Evolutionary conservation across 1,139 yeast species (phyloP), one percentile per base, ranked within the genome.

Genomic region (Lodderomyces metapsilosis): DNA sequence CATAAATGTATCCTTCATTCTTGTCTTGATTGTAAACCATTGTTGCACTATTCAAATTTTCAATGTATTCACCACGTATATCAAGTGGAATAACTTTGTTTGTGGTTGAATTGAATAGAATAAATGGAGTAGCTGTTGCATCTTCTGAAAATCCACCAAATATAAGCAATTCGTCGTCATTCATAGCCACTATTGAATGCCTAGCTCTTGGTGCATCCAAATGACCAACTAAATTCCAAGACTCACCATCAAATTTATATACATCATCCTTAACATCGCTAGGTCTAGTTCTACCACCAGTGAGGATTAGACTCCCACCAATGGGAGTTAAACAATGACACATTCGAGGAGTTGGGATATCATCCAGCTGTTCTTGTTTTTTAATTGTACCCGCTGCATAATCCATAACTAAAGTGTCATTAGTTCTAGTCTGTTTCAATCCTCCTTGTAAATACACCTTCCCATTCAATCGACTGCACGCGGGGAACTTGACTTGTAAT

Each of bases 211-310:
- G 61, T 1, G 52, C 49, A 0, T 78, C 76, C 28, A 84, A 47
- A 17, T 66, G 58, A 3, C 43, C 66, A 37, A 68, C 36, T 39
- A 50, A 41, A 2, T 38, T 36, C 84, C 85, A 76, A 25, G n/a
- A n/a, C n/a, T n/a, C n/a, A 8, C 43, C 35, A 18, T 31, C 21
- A 27, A 56, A 52, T 37, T 40, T 47, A 53, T 64, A 64, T 0
- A 65, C 61, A 43, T 69, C 74, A 5, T 43, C 44, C 31, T 78
- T 58, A 0, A 67, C 62, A 8, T 59, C 57, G 1, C 75, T 73
- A 1, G 95, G 95, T 6, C 80, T 71, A 3, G 75, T 65, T 47
- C 95, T 70, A 2, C 95, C 95, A 3, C 94, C 95, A 22, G 78
- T 63, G n/a, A 84, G 48, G 2, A 82, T 44, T 0, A 64, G 47